phyloP scores from a whole-genome alignment of 495 filamentous ascomycete species.

The Rusavskia elegans region DNA sequence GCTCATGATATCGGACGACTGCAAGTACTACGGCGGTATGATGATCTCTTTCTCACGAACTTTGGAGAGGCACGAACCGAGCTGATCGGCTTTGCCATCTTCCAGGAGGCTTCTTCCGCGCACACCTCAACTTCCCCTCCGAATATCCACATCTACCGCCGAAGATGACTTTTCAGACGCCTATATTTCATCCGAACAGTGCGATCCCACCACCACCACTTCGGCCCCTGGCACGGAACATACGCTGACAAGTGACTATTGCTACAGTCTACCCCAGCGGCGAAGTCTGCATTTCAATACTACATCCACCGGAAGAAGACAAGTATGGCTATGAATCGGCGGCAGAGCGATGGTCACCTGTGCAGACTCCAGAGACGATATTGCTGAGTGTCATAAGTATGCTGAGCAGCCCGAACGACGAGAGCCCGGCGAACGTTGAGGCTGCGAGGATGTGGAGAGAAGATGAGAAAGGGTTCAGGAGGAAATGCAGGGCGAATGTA shows the following conservation, averaged over 20 bases:
- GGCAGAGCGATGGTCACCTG: constrained; percentile 90
- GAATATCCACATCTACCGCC: constrained; percentile 85
- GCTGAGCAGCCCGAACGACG: constrained; percentile 84
- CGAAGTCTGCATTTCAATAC: constrained; percentile 90
- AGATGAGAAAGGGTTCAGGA: constrained; percentile 67
- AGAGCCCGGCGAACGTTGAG: constrained; percentile 90
- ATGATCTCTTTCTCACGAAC: constrained; percentile 2
- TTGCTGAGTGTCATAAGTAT: constrained; percentile 84
- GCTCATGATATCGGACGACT: constrained; percentile 96
- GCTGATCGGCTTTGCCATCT: neutral
- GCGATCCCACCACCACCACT: constrained; percentile 10
- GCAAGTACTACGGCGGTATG: constrained; percentile 84
- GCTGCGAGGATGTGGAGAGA: constrained; percentile 78
- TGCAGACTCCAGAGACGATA: constrained; percentile 93
- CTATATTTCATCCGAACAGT: constrained; percentile 92
- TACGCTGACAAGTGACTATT: too few species aligned
- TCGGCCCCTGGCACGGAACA: neutral
- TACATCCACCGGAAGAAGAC: constrained; percentile 92
- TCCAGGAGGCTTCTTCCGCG: constrained; percentile 77
- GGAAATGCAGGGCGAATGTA: constrained; percentile 59
- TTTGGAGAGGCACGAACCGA: neutral
- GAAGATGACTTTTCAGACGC: constrained; percentile 75
- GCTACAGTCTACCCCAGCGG: constrained; percentile 62
- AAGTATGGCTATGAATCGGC: constrained; percentile 88
- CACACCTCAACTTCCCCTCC: constrained; percentile 57